A percentile compares a stretch with the other conserved stretches of the same genome.
Evolutionary conservation across 331 rosid genomes (phyloP).

Genomic region (Saraca asoca): DNA sequence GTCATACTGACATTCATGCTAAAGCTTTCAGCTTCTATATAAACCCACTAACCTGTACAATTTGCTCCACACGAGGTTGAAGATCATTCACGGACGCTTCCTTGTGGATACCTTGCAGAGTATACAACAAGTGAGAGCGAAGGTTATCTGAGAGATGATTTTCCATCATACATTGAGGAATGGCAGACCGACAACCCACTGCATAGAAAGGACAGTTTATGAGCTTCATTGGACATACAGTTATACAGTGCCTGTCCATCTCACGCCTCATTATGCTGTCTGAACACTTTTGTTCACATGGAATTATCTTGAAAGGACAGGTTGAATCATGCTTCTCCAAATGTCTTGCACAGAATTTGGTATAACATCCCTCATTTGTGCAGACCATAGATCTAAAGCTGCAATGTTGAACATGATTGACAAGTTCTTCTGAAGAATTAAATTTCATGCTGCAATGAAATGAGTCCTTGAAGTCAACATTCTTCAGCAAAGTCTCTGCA

Average conservation of each 20-base stretch:
- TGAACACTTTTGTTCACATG: slow-evolving; percentile 78
- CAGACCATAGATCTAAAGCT: slow-evolving; percentile 61
- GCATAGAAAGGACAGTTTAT: slow-evolving; percentile 79
- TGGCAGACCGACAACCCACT: slow-evolving; percentile 66
- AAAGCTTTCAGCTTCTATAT: no score
- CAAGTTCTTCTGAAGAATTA: slow-evolving; percentile 50
- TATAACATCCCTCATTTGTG: slow-evolving; percentile 61
- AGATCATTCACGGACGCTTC: slow-evolving; percentile 58
- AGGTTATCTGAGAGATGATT: slow-evolving; percentile 54
- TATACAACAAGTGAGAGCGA: slow-evolving; percentile 55
- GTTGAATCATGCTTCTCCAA: slow-evolving; percentile 60
- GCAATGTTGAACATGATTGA: slow-evolving; percentile 53
- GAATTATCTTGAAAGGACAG: slow-evolving; percentile 79
- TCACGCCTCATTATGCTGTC: slow-evolving; percentile 68
- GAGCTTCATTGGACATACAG: slow-evolving; percentile 85
- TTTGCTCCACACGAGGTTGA: slow-evolving; percentile 50
- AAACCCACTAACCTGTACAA: slow-evolving; percentile 54
- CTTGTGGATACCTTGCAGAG: slow-evolving; percentile 62
- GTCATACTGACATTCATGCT: no score
- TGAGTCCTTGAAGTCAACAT: slow-evolving; percentile 65
- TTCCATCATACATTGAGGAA: slow-evolving; percentile 56
- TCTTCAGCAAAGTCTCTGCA: slow-evolving; percentile 55
- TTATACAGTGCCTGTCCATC: slow-evolving; percentile 91
- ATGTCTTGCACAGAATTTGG: slow-evolving; percentile 58
- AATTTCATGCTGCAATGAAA: slow-evolving; percentile 63